These are phyloP conservation scores for Stenogyne calaminthoides DNA, from an alignment of 305 asterid genomes.

Conservation along the genomic window DNA sequence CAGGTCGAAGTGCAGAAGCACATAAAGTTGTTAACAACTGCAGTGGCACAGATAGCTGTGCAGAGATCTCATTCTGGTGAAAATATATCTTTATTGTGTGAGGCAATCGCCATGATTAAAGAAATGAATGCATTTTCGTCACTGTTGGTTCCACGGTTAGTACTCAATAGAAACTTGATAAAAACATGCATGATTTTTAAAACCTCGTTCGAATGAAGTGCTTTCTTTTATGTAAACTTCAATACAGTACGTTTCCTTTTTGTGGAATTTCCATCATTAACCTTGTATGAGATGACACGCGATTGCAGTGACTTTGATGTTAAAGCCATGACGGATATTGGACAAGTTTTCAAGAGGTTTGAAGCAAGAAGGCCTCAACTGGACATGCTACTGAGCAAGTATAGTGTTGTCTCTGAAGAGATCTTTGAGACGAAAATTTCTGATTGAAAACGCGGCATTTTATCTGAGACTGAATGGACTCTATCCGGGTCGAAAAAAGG, in stretches of 20 bases:
- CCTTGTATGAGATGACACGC: background rate
- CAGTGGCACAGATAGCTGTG: slow-evolving; percentile 8
- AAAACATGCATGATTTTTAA: background rate
- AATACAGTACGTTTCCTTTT: no score
- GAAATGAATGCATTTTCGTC: slow-evolving; percentile 28
- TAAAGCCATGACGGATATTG: background rate
- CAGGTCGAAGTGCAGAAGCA: slow-evolving; percentile 30
- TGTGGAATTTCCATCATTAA: background rate
- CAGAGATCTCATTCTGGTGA: slow-evolving; percentile 18
- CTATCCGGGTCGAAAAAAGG: background rate
- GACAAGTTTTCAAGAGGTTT: background rate
- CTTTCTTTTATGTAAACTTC: background rate
- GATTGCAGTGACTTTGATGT: background rate
- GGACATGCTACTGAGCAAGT: background rate
- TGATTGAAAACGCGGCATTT: no score
- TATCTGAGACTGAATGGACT: background rate
- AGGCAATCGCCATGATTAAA: slow-evolving; percentile 8
- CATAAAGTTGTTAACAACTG: background rate
- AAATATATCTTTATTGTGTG: background rate
- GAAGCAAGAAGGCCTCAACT: background rate
- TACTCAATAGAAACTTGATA: background rate
- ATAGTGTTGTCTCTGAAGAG: background rate
- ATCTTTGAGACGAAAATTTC: background rate
- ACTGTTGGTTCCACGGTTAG: slow-evolving; percentile 33
- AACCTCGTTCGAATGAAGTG: background rate